Evolutionary conservation across 2,329 filamentous ascomycete species (phyloP).

Genomic region (Diaporthe capsici): DNA sequence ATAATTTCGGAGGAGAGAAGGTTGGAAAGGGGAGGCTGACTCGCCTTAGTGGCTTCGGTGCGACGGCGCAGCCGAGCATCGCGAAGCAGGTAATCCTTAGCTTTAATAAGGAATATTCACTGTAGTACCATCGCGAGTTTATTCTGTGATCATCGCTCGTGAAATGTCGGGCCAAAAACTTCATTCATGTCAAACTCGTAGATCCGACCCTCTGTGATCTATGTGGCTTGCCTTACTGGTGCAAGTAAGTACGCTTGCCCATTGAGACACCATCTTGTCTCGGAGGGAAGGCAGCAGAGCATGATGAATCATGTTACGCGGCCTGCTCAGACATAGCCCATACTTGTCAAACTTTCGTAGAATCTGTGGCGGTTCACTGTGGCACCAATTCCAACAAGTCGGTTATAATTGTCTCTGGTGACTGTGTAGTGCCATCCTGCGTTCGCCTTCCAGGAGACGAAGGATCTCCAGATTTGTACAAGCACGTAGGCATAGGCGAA

Average conservation of each 20-base stretch:
- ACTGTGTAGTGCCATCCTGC: not conserved
- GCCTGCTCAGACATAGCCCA: not conserved
- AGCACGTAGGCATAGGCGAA: not conserved
- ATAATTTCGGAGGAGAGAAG: conserved; percentile 8
- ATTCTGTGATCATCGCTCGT: not conserved
- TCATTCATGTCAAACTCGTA: not conserved
- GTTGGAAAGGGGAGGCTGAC: not conserved
- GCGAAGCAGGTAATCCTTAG: conserved; percentile 25
- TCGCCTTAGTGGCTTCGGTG: not conserved
- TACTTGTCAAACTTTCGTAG: not conserved
- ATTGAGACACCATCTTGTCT: not conserved
- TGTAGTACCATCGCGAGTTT: not conserved
- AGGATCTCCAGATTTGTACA: not conserved
- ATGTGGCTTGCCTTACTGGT: not conserved
- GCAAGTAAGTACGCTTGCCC: not conserved
- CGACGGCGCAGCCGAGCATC: not conserved
- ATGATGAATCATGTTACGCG: not conserved
- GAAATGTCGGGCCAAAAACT: not conserved
- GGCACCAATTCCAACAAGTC: not conserved
- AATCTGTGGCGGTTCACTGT: not conserved
- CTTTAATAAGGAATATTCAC: conserved; percentile 9
- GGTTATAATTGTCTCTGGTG: conserved; percentile 5
- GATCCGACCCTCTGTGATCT: not conserved
- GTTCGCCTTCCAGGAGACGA: not conserved
- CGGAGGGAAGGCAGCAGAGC: no score